Percentiles rank a stretch among this genome's conserved stretches.
phyloP scores from a whole-genome alignment of 139 green algal genomes.

The Volvox reticuliferus region DNA sequence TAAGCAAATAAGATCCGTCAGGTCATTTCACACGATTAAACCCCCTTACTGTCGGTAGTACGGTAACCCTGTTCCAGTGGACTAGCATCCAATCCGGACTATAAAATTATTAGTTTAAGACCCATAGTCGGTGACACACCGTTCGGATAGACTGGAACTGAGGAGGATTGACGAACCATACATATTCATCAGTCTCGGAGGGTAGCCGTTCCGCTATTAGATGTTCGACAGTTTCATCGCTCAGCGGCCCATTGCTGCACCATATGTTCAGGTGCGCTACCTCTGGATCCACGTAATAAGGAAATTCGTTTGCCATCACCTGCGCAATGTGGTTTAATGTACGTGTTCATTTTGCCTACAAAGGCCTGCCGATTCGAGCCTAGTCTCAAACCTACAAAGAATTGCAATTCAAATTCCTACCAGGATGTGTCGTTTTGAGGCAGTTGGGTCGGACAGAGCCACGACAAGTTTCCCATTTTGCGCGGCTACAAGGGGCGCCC shows the following conservation, averaged over 20 bases:
- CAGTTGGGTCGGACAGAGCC: neutral
- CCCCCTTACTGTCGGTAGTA: no score
- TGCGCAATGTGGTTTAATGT: neutral
- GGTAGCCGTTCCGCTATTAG: slow-evolving; percentile 12
- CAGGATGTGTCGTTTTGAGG: neutral
- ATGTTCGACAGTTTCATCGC: neutral
- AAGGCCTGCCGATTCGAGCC: neutral
- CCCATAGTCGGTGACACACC: neutral
- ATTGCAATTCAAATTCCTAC: neutral
- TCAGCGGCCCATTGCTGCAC: neutral
- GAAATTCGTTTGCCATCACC: slow-evolving; percentile 39
- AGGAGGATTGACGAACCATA: slow-evolving; percentile 34
- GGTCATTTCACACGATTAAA: no score
- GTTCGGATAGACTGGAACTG: slow-evolving; percentile 14
- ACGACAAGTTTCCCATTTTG: slow-evolving; percentile 16
- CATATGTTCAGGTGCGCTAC: slow-evolving; percentile 37
- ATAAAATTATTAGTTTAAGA: neutral
- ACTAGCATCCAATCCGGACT: neutral
- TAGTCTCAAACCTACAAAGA: neutral
- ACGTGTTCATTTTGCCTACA: no score
- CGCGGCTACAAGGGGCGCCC: neutral
- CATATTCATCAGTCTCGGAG: neutral
- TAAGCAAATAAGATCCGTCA: no score
- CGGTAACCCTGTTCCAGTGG: no score
- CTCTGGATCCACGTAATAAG: neutral